Evolutionary conservation across 2,329 filamentous ascomycete genomes (phyloP).

Genomic region (Neonectria ditissima): DNA sequence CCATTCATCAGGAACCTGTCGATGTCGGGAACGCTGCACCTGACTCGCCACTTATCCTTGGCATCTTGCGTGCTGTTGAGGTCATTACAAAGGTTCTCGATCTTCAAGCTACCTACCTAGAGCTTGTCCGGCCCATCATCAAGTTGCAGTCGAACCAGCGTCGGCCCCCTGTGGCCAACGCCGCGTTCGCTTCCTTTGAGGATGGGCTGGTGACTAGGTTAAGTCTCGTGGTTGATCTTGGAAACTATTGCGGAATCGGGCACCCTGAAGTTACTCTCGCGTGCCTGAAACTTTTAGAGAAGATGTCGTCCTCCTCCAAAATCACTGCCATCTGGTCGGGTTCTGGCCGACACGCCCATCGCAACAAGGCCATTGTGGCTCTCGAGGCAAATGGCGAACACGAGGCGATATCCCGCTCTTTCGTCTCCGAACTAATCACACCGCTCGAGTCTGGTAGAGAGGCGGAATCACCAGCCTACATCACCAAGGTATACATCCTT

Average conservation of each 20-base stretch:
- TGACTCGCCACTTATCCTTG: conserved; percentile 84
- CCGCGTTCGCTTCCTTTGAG: conserved; percentile 88
- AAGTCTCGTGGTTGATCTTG: conserved; percentile 82
- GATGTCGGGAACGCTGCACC: conserved; percentile 79
- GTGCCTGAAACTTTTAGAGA: conserved; percentile 85
- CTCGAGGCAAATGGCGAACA: conserved; percentile 84
- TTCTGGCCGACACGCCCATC: conserved; percentile 70
- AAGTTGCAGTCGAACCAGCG: conserved; percentile 72
- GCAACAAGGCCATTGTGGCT: conserved; percentile 89
- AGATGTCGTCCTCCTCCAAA: conserved; percentile 85
- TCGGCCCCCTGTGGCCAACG: conserved; percentile 70
- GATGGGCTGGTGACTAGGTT: conserved; percentile 89
- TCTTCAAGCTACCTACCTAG: conserved; percentile 89
- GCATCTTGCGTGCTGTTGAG: conserved; percentile 83
- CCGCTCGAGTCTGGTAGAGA: conserved; percentile 80
- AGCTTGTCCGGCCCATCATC: conserved; percentile 85
- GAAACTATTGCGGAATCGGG: conserved; percentile 86
- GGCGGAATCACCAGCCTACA: conserved; percentile 76
- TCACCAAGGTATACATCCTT: conserved; percentile 85
- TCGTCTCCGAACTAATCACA: conserved; percentile 76
- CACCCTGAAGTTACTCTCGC: conserved; percentile 84
- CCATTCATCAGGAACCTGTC: conserved; percentile 79
- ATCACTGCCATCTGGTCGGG: conserved; percentile 78
- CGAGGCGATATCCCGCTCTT: conserved; percentile 80
- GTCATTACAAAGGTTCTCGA: conserved; percentile 86